Conservation (phyloP, 129 eudicot species). For the Centrapalus pauciflorus region DNA sequence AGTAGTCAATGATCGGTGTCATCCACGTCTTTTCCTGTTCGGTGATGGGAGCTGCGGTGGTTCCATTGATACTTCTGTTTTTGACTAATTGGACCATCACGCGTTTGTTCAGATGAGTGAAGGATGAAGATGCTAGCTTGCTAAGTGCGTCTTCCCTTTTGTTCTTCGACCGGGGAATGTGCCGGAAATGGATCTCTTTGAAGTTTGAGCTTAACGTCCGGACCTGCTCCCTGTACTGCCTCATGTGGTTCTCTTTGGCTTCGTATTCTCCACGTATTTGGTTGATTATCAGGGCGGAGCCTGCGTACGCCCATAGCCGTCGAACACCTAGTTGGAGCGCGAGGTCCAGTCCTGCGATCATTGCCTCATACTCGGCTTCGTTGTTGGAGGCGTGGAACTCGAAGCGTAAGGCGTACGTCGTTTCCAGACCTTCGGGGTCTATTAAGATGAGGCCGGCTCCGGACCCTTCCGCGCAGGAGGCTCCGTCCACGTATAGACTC, state of each 20-base stretch:
- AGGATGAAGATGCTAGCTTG: not conserved
- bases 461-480: not conserved
- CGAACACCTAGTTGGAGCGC: not conserved
- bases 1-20: too few relatives aligned
- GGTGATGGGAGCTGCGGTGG: not conserved
- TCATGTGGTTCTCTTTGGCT: not conserved
- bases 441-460: not conserved
- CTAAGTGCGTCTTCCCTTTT: not conserved
- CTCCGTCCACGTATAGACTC: not conserved
- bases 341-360: accelerated
- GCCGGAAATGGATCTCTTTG: too few relatives aligned
- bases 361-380: not conserved
- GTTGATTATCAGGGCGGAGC: too few relatives aligned
- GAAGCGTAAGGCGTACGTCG: not conserved
- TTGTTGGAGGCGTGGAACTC: too few relatives aligned
- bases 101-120: not conserved
- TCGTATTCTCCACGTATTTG: not conserved
- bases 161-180: too few relatives aligned
- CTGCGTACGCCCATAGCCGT: too few relatives aligned
- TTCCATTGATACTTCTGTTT: not conserved
- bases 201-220: too few relatives aligned
- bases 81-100: too few relatives aligned
- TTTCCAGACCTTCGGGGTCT: not conserved
- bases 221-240: not conserved
- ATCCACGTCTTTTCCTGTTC: not conserved